These are phyloP conservation scores for Diplotaxis tenuifolia DNA, from an alignment of 345 rosid species.

Conservation along the genomic window DNA sequence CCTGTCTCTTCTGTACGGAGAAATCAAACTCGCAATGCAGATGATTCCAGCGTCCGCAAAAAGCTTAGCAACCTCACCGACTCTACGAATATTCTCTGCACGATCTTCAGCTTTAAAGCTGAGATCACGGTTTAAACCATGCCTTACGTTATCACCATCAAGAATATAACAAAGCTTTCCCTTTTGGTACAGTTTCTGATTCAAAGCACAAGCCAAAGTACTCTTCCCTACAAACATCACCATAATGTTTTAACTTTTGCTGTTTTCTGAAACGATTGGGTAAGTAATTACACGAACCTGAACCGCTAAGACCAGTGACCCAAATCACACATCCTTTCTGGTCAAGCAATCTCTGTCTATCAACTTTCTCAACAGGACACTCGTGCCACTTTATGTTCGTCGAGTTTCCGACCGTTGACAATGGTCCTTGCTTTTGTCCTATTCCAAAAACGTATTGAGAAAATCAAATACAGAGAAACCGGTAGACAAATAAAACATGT, in stretches of 20 bases:
- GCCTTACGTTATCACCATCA: slow-evolving; percentile 79
- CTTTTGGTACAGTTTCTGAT: slow-evolving; percentile 49
- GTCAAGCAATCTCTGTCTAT: slow-evolving; percentile 62
- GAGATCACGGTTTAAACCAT: slow-evolving; percentile 73
- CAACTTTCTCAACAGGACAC: slow-evolving; percentile 60
- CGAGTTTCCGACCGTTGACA: slow-evolving; percentile 52
- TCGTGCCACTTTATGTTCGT: slow-evolving; percentile 76
- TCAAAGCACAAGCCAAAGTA: slow-evolving; percentile 75
- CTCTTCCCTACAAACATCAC: slow-evolving; percentile 56
- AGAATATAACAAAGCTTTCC: slow-evolving; percentile 73
- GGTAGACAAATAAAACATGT: no score
- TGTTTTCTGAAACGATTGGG: background rate
- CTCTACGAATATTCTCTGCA: slow-evolving; percentile 70
- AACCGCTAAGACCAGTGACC: slow-evolving; percentile 86
- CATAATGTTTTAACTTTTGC: background rate
- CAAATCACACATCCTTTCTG: slow-evolving; percentile 87
- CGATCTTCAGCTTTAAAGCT: slow-evolving; percentile 75
- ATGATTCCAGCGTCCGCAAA: slow-evolving; percentile 80
- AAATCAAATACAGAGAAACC: background rate
- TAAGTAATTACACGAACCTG: slow-evolving; percentile 62
- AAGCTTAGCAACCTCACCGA: slow-evolving; percentile 82
- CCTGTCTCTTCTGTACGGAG: slow-evolving; percentile 74
- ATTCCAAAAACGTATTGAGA: background rate
- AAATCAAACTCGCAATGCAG: slow-evolving; percentile 76
- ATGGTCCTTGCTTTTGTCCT: slow-evolving; percentile 53